Conservation (phyloP, 1,139 yeast genomes). For the Pichia sp. region DNA sequence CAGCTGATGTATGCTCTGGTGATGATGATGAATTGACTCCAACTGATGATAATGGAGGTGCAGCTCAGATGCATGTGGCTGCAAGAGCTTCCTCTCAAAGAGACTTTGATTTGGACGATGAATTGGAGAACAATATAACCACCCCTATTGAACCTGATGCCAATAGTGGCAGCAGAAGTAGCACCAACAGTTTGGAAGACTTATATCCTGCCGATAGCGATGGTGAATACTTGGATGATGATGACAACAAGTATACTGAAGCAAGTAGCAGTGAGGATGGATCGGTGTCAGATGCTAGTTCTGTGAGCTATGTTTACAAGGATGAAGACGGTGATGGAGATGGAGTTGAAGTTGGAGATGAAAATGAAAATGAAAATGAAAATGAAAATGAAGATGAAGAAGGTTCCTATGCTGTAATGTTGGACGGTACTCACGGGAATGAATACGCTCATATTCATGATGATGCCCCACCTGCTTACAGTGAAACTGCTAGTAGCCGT, state of each 20-base stretch:
- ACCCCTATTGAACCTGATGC: neutral
- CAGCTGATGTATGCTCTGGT: neutral
- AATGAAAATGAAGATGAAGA: neutral
- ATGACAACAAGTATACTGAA: constrained; percentile 2
- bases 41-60: constrained; percentile 2
- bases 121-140: constrained; percentile 10
- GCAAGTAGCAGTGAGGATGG: constrained; percentile 1
- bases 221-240: constrained; percentile 7
- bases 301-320: too few species aligned
- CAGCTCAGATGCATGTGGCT: neutral
- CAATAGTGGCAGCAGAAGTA: too few species aligned
- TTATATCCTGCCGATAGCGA: constrained; percentile 12
- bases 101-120: constrained; percentile 13
- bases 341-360: too few species aligned
- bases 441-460: too few species aligned
- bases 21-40: constrained; percentile 4
- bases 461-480: too few species aligned
- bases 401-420: too few species aligned
- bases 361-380: neutral
- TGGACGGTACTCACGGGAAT: too few species aligned
- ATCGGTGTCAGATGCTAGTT: too few species aligned
- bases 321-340: too few species aligned
- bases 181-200: constrained; percentile 8
- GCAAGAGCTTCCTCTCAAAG: constrained; percentile 2
- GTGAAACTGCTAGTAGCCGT: too few species aligned